These are phyloP conservation scores for Fistulifera pelliculosa DNA, from an alignment of 108 stramenopile species.

Conservation along the genomic window DNA sequence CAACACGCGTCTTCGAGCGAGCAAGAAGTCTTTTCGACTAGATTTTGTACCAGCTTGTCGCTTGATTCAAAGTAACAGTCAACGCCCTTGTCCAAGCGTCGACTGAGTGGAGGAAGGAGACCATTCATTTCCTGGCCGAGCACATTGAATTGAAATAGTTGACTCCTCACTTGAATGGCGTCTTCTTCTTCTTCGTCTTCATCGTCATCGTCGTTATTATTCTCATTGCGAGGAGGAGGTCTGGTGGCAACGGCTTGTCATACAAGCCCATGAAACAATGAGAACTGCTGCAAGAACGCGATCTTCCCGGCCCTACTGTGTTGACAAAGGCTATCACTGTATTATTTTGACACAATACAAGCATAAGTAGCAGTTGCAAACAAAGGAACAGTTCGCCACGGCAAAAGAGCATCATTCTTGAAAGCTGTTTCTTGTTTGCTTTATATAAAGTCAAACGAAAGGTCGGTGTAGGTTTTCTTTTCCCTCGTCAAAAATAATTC, in stretches of 20 bases:
- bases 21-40: constrained; percentile 19
- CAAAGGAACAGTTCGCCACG: too few species aligned
- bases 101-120: constrained; percentile 11
- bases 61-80: constrained; percentile 18
- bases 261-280: constrained; percentile 4
- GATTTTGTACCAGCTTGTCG: constrained; percentile 20
- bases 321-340: too few species aligned
- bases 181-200: constrained; percentile 21
- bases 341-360: too few species aligned
- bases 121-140: constrained; percentile 12
- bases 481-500: too few species aligned
- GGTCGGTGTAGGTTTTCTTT: too few species aligned
- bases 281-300: too few species aligned
- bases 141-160: constrained; percentile 10
- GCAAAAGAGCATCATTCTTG: too few species aligned
- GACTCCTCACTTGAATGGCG: not conserved
- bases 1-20: constrained; percentile 22
- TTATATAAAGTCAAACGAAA: too few species aligned
- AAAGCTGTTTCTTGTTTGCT: too few species aligned
- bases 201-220: constrained; percentile 1
- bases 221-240: constrained; percentile 4
- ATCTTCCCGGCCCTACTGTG: too few species aligned
- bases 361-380: too few species aligned
- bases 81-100: constrained; percentile 10
- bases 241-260: constrained; percentile 18